Evolutionary conservation across 208 protist species (phyloP), one percentile per base, ranked within the genome.

Genomic region (Leishmania amazonensis): DNA sequence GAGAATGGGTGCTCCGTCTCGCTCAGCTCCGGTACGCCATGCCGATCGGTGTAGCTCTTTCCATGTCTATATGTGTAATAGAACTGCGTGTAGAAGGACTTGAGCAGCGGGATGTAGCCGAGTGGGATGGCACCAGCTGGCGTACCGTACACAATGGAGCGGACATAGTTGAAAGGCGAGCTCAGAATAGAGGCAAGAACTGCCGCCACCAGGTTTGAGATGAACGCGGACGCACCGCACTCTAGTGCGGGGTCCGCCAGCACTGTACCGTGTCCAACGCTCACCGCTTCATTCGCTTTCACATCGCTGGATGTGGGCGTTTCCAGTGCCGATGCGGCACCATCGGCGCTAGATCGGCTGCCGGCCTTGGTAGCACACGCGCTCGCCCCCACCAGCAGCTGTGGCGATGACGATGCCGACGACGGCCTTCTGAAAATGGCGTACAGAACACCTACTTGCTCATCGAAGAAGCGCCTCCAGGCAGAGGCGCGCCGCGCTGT

Each of bases 161-260:
- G 91, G 13, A 96, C 90, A 78, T 97, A 98, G 76, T 98, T 98
- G 74, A 97, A 94, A 1, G 95, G 95, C 17, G 95, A 94, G 77
- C 93, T 96, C 74, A 94, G 42, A 11, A 96, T 89, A 38, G 95
- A 97, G 17, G 95, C 95, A 7, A 90, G 60, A 19, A 97, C 65
- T 3, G 95, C 95, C 0, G 94, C 95, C 19, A 96, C 60, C 47
- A 97, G 75, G 78, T 98, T 98, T 7, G 91, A 91, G 53, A 95
- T 58, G 81, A 98, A 98, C 1, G 85, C 76, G 38, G 81, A 89
- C 1, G 79, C 40, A 4, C 83, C 85, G 80, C 89, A 92, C 72
- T 73, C 76, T 51, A 75, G 70, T 28, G 31, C 3, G 13, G 40
- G 75, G 38, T 62, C 42, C 21, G 53, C 15, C 19, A 49, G 24